Percentiles rank a stretch among this genome's conserved stretches.
Conservation (phyloP, 306 rosid genomes). For the Ammopiptanthus mongolicus region DNA sequence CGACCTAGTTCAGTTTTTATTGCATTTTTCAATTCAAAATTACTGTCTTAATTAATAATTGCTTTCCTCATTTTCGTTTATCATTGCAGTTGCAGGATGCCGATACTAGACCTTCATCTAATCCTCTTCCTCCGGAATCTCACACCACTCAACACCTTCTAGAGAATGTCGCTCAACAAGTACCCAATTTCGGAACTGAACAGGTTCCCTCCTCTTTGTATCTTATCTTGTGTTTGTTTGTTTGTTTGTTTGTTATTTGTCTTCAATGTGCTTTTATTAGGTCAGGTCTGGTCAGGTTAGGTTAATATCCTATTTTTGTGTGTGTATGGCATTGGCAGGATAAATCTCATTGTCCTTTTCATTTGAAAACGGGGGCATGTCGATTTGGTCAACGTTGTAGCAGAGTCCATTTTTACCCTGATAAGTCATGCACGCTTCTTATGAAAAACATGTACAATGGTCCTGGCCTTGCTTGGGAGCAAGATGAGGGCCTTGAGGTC, state of each 20-base stretch:
- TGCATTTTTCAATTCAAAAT: background rate
- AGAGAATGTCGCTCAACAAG: conserved; percentile 35
- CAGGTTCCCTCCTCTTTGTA: too few species aligned
- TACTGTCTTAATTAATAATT: too few species aligned
- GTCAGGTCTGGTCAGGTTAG: too few species aligned
- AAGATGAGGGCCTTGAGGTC: conserved; percentile 99
- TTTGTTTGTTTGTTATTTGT: too few species aligned
- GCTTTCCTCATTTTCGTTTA: background rate
- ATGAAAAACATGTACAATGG: conserved; percentile 88
- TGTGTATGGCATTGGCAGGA: too few species aligned
- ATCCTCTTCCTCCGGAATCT: conserved; percentile 88
- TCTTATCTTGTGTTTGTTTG: too few species aligned
- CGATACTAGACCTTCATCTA: conserved; percentile 64
- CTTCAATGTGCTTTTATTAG: too few species aligned
- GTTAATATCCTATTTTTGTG: too few species aligned
- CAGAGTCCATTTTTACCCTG: conserved; percentile 89
- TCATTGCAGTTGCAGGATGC: conserved; percentile 28
- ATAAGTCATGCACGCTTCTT: conserved; percentile 71
- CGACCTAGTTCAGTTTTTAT: conserved; percentile 22
- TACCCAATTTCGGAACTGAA: conserved; percentile 91
- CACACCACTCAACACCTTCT: too few species aligned
- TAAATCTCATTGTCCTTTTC: conserved; percentile 95
- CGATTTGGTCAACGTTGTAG: conserved; percentile 97
- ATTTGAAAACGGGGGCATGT: conserved; percentile 87
- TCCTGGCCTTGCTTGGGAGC: conserved; percentile 98